Evolutionary conservation across 139 green algal species (phyloP), one percentile per base, ranked within the genome.

Genomic region (Coccomyxa sp.): DNA sequence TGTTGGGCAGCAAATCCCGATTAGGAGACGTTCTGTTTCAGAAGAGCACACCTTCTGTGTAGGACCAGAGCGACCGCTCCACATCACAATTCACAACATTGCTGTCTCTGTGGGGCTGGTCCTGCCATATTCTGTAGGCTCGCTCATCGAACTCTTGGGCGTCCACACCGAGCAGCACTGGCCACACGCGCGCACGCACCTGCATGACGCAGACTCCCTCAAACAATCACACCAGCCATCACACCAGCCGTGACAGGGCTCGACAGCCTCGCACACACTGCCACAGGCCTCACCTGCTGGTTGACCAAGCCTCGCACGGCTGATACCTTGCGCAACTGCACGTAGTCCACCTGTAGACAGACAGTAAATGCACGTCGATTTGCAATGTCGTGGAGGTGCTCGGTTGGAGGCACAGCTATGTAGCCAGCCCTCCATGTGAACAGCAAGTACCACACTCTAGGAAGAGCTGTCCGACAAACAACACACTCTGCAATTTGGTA

Each of bases 51-150:
- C 86, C 89, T 80, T 89, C 82, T 23, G 92, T 94, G 79, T 91
- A 95, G 14, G 80, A 83, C 90, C 91, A 95, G 77, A 98, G 81
- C 32, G 95, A 97, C 21, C 94, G 84, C 30, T 88, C 89, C 67
- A 97, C 91, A 83, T 97, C 94, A 27, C 87, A 87, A 21, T 88
- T 68, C 58, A 96, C 90, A 0, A 93, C 90, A 0, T 76, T 67
- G 32, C 57, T 81, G 89, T 95, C 92, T 21, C 87, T 83, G 82
- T 95, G 92, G 0, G 17, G 63, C 21, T 30, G 81, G 25, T 9
- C 23, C 13, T 57, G 45, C 57, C 75, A n/a, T 30, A 82, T n/a
- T 3, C 82, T 57, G 63, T 87, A 85, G 4, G 79, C 25, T 23
- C 87, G 58, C n/a, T 75, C 15, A 12, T 51, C 75, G 14, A 66